Evolutionary conservation across 2,329 filamentous ascomycete genomes (phyloP), one percentile per base, ranked within the genome.

Genomic region (Pestalotiopsis fici): DNA sequence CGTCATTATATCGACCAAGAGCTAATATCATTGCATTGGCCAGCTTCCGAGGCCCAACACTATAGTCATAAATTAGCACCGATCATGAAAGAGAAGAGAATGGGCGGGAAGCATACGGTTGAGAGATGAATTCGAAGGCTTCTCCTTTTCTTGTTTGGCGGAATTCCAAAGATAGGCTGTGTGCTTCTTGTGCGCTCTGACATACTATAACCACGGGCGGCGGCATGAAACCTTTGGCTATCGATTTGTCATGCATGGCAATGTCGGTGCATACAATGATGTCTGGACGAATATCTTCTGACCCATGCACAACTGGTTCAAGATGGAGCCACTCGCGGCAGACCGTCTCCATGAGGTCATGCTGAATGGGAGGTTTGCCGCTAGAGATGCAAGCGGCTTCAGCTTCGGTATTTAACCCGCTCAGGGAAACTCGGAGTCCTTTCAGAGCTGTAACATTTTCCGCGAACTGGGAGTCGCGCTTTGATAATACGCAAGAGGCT

Each of bases 61-160:
- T 80, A 37, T 27, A 11, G 23, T 63, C 2, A 27, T 18, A 65
- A 37, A 15, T 2, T 3, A 43, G 7, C 11, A n/a, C 1, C 2
- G 31, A 13, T 7, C 47, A 1, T 6, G 9, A 25, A 4, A 27
- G 37, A 3, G 3, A 18, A 59, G 11, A 28, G 9, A 9, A 15
- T 5, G 43, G n/a, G 3, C 18, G 3, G 18, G 4, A n/a, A 35
- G 74, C 79, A 71, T 65, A 79, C 76, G 80, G 80, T 61, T 80
- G 79, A 1, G 79, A 80, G 21, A 80, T 76, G 59, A 79, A 80
- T 59, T 81, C 79, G 12, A 78, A 74, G 18, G 80, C 68, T 1
- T 66, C 31, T 37, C 31, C 31, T 47, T 23, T 23, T 13, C 31
- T 35, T 18, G 59, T 21, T 23, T 62, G 27, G 3, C 25, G 21